Evolutionary conservation across 306 rosid genomes (phyloP).

Genomic region (Medicago truncatula): MtrunA17r5.0-ANR NC_053044.1:22293501-22294000

Average conservation of each 20-base stretch:
- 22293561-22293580: fast-evolving
- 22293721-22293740: background rate
- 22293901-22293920: constrained; percentile 4
- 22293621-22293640: background rate
- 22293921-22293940: background rate
- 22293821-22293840: background rate
- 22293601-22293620: background rate
- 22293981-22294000: too few relatives aligned
- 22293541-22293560: background rate
- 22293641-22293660: background rate
- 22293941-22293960: fast-evolving
- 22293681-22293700: background rate
- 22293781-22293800: fast-evolving
- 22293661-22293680: background rate
- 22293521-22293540: too few relatives aligned
- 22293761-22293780: background rate
- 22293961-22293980: too few relatives aligned
- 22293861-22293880: fast-evolving
- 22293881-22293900: background rate
- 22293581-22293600: background rate
- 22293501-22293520: too few relatives aligned
- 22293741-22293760: background rate
- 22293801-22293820: background rate
- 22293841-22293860: background rate
- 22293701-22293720: fast-evolving